Conservation (phyloP, 1,284 basidiomycete genomes). For the Fomitopsis palustris region DNA sequence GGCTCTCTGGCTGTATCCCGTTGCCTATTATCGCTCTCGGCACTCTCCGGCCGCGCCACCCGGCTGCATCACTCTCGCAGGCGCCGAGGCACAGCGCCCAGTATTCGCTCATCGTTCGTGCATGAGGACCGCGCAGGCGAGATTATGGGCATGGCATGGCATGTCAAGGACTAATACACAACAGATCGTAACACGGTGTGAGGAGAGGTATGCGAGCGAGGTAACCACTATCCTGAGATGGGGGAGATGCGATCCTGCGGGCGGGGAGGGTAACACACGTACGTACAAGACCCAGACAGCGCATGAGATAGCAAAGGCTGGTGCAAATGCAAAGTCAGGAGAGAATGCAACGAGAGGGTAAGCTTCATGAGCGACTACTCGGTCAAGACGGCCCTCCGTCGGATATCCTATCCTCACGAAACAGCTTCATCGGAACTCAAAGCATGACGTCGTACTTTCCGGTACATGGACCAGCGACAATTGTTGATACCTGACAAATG, state of each 20-base stretch:
- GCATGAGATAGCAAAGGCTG: not conserved
- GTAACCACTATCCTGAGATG: conserved; percentile 1
- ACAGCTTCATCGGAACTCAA: conserved; percentile 39
- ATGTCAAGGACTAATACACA: conserved; percentile 7
- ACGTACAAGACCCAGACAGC: conserved; percentile 1
- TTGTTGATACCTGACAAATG: conserved; percentile 37
- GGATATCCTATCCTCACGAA: conserved; percentile 4
- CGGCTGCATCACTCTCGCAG: not conserved
- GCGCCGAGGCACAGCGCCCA: not conserved
- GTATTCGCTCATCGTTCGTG: not conserved
- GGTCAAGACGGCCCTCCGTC: conserved; percentile 15
- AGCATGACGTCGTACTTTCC: conserved; percentile 34
- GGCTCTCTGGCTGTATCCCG: not conserved
- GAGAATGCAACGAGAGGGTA: not conserved
- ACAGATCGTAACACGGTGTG: conserved; percentile 6
- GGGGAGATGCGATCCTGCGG: conserved; percentile 6
- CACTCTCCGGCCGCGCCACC: conserved; percentile 4
- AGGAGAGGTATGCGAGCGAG: conserved; percentile 1
- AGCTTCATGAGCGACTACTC: not conserved
- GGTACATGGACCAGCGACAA: conserved; percentile 38
- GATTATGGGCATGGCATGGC: conserved; percentile 2
- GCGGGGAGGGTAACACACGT: conserved; percentile 5
- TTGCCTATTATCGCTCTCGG: conserved; percentile 12
- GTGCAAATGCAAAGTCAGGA: not conserved
- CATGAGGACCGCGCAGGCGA: not conserved